Base-by-base conservation (phyloP, 768 basidiomycete genomes). In the Coprinopsis strossmayeri region DNA sequence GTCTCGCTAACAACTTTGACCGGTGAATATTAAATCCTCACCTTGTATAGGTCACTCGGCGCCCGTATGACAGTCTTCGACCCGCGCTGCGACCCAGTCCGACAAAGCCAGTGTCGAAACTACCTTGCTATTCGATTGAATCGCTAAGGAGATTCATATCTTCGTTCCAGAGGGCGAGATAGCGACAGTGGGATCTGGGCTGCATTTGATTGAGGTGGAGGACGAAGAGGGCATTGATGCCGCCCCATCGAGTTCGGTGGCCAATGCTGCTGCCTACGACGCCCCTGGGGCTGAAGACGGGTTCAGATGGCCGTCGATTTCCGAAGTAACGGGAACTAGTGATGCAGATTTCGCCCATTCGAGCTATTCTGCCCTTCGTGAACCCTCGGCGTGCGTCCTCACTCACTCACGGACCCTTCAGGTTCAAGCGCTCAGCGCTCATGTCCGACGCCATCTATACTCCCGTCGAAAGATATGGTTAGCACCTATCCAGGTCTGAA, bases 81-180 rank as follows among this genome's bases (percentile, higher is more conserved):
- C 41, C 69, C 74, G 7, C 69, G 91, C 3, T 90, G 87, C 59
- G 90, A 92, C 92, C 2, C 89, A 91, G 67, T 86, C 83, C 53
- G 90, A 92, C 76, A 92, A 92, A 63, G 90, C 89, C 1, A 86
- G 81, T 63, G 90, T 93, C 21, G 91, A 93, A 64, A 91, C 93
- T 47, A 93, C 91, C 2, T 85, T 83, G 49, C 91, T 90, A 1
- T 91, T 76, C 57, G 84, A 91, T 34, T 91, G 91, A 3, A 68
- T 81, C 26, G 69, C 92, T 39, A 81, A 76, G 53, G 75, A 86
- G 53, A 64, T 92, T n/a, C n/a, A n/a, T n/a, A n/a, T n/a, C 4
- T 70, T 89, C 1, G 88, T 91, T 15, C 67, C 82, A 54, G 88
- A 90, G 60, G 91, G 91, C 17, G 79, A 89, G 59, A 74, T 92